These are phyloP conservation scores for Flaveria sonorensis DNA, from an alignment of 129 eudicot species.

Conservation along the genomic window DNA sequence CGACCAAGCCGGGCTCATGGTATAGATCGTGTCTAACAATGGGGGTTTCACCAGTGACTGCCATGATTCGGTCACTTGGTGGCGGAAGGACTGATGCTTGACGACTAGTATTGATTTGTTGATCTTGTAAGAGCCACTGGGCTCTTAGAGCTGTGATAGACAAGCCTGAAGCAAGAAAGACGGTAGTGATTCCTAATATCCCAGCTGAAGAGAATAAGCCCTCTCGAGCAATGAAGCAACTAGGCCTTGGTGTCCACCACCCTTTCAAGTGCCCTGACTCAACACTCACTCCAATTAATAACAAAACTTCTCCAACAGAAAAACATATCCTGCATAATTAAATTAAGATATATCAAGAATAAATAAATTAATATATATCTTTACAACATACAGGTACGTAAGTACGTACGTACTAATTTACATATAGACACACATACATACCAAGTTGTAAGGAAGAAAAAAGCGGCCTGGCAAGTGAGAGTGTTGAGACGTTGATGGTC, in stretches of 20 bases:
- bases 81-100: constrained; percentile 43
- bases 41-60: constrained; percentile 41
- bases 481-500: constrained; percentile 54
- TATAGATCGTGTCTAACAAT: constrained; percentile 39
- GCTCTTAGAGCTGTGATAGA: constrained; percentile 69
- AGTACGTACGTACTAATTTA: constrained; percentile 47
- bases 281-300: constrained; percentile 71
- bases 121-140: constrained; percentile 48
- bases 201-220: constrained; percentile 90
- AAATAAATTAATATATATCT: no score
- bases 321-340: constrained; percentile 58
- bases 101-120: constrained; percentile 34
- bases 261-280: constrained; percentile 86
- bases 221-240: constrained; percentile 53
- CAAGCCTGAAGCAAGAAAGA: constrained; percentile 69
- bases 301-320: constrained; percentile 66
- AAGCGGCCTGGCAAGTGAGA: constrained; percentile 84
- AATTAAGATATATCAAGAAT: no score
- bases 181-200: constrained; percentile 71
- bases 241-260: constrained; percentile 56
- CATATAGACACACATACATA: constrained; percentile 17
- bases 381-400: no score
- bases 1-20: constrained; percentile 35
- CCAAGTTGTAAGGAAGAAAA: constrained; percentile 91
- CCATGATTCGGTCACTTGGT: constrained; percentile 24